Conservation (phyloP, 164 flowering plant species). For the Vitis amurensis region DNA sequence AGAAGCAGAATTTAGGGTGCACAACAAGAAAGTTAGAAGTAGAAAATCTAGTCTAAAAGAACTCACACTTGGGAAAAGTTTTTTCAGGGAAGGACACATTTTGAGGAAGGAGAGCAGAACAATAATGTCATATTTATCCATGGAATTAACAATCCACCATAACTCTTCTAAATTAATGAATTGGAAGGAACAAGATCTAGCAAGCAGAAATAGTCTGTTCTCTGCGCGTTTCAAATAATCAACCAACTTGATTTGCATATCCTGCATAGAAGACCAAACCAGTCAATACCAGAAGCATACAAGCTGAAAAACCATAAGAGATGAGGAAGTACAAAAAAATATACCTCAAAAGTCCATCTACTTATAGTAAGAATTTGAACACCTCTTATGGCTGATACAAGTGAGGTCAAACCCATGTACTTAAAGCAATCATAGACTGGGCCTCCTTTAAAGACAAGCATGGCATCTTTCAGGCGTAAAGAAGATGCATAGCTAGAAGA, state of each 20-base stretch:
- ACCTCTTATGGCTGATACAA: not conserved
- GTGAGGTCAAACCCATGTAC: not conserved
- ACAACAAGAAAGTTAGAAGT: too few relatives aligned
- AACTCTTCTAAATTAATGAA: not conserved
- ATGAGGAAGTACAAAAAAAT: not conserved
- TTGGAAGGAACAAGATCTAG: not conserved
- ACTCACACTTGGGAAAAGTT: too few relatives aligned
- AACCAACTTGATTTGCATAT: not conserved
- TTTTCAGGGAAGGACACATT: too few relatives aligned
- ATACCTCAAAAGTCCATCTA: not conserved
- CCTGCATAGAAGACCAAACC: not conserved
- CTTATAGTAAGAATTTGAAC: not conserved
- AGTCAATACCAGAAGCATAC: not conserved
- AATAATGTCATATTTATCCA: not conserved
- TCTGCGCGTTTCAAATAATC: too few relatives aligned
- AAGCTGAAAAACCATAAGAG: not conserved
- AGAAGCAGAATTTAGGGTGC: too few relatives aligned
- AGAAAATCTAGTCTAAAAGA: too few relatives aligned
- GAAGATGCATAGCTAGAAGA: too few relatives aligned
- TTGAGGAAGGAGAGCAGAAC: too few relatives aligned
- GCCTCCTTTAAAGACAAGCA: conserved; percentile 7
- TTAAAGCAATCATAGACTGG: not conserved
- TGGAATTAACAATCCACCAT: not conserved
- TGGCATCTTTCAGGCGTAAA: not conserved
- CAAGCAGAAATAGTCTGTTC: too few relatives aligned